Evolutionary conservation across 2,329 filamentous ascomycete species (phyloP).

Genomic region (Tolypocladium pustulatum): DNA sequence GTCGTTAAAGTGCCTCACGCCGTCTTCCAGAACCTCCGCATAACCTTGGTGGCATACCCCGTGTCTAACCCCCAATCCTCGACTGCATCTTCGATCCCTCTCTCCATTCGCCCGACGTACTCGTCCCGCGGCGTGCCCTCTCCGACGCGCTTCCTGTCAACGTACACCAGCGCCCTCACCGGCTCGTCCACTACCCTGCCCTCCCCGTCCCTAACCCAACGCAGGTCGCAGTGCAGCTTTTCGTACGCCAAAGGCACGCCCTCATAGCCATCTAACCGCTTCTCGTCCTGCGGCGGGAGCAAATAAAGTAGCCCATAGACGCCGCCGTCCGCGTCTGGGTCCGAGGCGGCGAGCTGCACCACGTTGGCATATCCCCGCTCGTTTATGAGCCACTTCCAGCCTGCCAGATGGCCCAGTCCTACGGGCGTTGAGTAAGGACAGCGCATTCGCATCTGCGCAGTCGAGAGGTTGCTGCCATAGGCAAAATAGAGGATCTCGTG

Average conservation of each 20-base stretch:
- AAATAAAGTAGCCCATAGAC: constrained; percentile 50
- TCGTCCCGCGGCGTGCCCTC: constrained; percentile 38
- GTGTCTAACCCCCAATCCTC: constrained; percentile 40
- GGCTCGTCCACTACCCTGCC: constrained; percentile 11
- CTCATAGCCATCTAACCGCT: constrained; percentile 43
- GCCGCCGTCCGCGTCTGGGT: constrained; percentile 16
- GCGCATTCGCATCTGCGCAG: constrained; percentile 50
- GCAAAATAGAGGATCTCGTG: constrained; percentile 50
- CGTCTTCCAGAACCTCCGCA: constrained; percentile 33
- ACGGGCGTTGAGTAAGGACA: constrained; percentile 47
- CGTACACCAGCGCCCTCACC: constrained; percentile 44
- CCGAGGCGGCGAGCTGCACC: constrained; percentile 20
- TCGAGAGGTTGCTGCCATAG: constrained; percentile 61
- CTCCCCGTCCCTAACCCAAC: constrained; percentile 13
- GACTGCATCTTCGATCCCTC: constrained; percentile 48
- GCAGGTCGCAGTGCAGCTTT: constrained; percentile 31
- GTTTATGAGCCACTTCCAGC: constrained; percentile 58
- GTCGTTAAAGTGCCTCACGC: constrained; percentile 1
- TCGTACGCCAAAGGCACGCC: constrained; percentile 53
- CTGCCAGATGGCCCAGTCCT: constrained; percentile 44
- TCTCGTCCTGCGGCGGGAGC: constrained; percentile 39
- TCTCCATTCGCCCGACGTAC: constrained; percentile 55
- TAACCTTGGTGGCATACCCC: constrained; percentile 41
- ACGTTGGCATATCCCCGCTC: constrained; percentile 59
- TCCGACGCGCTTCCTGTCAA: constrained; percentile 33